Evolutionary conservation across 176 grass and related monocot genomes (phyloP).

Genomic region (Tuctoria greenei): DNA sequence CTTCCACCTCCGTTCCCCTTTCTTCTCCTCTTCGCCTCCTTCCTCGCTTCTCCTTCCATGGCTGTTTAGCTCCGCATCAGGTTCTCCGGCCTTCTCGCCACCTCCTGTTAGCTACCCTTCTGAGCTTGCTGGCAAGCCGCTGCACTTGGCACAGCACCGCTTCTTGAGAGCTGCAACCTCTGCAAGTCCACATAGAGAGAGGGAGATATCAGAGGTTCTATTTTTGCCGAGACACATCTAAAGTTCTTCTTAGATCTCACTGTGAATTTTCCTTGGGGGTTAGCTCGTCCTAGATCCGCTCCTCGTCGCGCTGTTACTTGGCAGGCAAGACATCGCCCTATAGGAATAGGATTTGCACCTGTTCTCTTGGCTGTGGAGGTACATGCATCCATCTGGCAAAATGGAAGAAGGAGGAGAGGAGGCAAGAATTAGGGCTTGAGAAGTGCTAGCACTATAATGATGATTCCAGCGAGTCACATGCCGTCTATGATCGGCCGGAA

Average conservation of each 20-base stretch:
- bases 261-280: slow-evolving; percentile 25
- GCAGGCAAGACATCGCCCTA: slow-evolving; percentile 36
- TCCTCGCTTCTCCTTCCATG: slow-evolving; percentile 42
- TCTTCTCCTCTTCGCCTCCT: slow-evolving; percentile 38
- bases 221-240: slow-evolving; percentile 30
- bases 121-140: slow-evolving; percentile 38
- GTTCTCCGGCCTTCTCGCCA: slow-evolving; percentile 31
- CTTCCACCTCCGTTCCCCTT: slow-evolving; percentile 62
- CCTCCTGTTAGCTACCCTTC: slow-evolving; percentile 31
- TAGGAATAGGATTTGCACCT: slow-evolving; percentile 27
- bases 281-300: slow-evolving; percentile 60
- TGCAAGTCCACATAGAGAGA: slow-evolving; percentile 1
- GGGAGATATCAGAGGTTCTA: slow-evolving; percentile 22
- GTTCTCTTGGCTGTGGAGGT: background rate
- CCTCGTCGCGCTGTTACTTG: slow-evolving; percentile 43
- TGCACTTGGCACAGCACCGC: slow-evolving; percentile 34
- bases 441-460: slow-evolving; percentile 61
- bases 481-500: slow-evolving; percentile 80
- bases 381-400: slow-evolving; percentile 26
- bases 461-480: slow-evolving; percentile 84
- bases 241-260: slow-evolving; percentile 48
- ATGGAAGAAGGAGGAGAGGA: slow-evolving; percentile 40
- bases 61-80: slow-evolving; percentile 34
- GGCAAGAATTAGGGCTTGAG: slow-evolving; percentile 55
- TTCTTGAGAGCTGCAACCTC: slow-evolving; percentile 18